Evolutionary conservation across 2,329 filamentous ascomycete species (phyloP).

Genomic region (Cladosporium velox): DNA sequence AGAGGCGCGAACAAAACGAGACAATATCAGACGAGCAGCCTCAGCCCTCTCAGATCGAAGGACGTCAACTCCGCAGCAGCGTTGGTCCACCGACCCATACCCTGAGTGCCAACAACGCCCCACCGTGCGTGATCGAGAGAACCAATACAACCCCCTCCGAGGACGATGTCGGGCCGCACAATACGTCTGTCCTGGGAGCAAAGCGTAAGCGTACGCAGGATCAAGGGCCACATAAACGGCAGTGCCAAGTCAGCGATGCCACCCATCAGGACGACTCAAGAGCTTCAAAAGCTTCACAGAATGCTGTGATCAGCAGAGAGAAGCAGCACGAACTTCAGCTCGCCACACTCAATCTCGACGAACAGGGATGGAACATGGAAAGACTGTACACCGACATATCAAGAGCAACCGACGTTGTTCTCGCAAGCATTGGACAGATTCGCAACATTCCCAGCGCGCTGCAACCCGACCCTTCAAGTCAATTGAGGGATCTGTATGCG

Average conservation of each 20-base stretch:
- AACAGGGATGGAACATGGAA: background rate
- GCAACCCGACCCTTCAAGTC: background rate
- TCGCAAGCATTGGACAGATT: background rate
- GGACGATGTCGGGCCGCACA: background rate
- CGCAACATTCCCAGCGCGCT: background rate
- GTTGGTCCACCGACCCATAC: background rate
- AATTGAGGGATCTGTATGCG: background rate
- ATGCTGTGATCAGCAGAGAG: background rate
- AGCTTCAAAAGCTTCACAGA: background rate
- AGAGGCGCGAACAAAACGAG: background rate
- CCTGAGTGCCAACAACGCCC: background rate
- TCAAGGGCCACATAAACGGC: background rate
- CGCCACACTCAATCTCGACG: background rate
- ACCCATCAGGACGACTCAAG: background rate
- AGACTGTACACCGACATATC: background rate
- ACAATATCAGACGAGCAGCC: background rate
- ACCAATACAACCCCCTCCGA: background rate
- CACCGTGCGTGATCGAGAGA: background rate
- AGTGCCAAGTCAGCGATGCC: background rate
- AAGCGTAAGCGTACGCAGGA: background rate
- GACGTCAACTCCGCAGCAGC: background rate
- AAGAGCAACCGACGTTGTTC: background rate
- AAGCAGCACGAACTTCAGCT: background rate
- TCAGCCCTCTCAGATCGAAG: background rate
- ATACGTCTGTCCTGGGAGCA: background rate